Evolutionary conservation across 345 rosid species (phyloP).

Genomic region (Dipteronia sinensis): DNA sequence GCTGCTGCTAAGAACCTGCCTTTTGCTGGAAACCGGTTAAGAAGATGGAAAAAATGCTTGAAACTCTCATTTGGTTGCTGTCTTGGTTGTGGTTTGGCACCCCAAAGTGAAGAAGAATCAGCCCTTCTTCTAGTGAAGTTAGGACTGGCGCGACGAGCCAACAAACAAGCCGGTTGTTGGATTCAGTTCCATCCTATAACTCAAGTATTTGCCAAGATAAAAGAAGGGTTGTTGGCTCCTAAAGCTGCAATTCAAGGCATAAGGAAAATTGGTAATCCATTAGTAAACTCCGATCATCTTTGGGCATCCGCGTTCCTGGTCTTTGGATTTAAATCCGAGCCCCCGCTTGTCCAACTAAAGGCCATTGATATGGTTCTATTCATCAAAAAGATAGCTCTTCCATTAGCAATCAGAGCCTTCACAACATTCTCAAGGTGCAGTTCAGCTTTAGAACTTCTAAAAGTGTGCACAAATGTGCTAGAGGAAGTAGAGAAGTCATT

Average conservation of each 20-base stretch:
- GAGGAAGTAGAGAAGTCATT: conserved; percentile 95
- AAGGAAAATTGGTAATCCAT: conserved; percentile 54
- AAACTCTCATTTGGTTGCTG: conserved; percentile 57
- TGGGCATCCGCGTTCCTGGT: conserved; percentile 96
- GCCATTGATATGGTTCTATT: conserved; percentile 75
- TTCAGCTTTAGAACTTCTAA: conserved; percentile 79
- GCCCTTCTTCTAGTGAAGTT: conserved; percentile 67
- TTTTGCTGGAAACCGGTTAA: conserved; percentile 48
- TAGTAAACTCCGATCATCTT: conserved; percentile 63
- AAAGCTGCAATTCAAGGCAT: conserved; percentile 69
- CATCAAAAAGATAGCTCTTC: conserved; percentile 81
- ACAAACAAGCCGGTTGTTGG: conserved; percentile 64
- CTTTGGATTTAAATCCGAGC: conserved; percentile 86
- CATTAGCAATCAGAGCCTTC: conserved; percentile 80
- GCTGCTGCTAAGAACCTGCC: conserved; percentile 71
- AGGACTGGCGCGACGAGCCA: conserved; percentile 69
- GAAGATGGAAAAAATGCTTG: conserved; percentile 65
- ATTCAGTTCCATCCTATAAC: conserved; percentile 82
- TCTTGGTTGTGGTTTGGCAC: conserved; percentile 65
- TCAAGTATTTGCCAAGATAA: conserved; percentile 60
- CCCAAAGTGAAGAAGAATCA: conserved; percentile 79
- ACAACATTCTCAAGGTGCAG: conserved; percentile 83
- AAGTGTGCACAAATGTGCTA: conserved; percentile 83
- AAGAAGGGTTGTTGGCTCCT: conserved; percentile 56
- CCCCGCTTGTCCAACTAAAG: conserved; percentile 73